A percentile compares a stretch with the other conserved stretches of the same genome.
Evolutionary conservation across 768 basidiomycete genomes (phyloP).

Genomic region (Phylloporus sp.): DNA sequence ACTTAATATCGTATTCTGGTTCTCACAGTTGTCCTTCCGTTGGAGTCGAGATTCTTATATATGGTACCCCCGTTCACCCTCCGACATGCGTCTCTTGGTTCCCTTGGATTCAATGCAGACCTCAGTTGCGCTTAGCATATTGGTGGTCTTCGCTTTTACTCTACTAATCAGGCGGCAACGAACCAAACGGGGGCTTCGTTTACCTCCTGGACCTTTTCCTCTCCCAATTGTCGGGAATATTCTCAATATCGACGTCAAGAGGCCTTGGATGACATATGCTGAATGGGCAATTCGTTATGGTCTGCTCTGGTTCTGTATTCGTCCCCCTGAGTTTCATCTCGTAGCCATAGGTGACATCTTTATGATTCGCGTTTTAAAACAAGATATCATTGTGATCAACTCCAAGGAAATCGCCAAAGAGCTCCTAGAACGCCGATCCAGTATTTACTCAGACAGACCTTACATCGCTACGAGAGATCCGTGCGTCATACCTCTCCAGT

Average conservation of each 20-base stretch:
- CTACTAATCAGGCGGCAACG: constrained; percentile 4
- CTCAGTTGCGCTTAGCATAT: neutral
- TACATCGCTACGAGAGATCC: constrained; percentile 10
- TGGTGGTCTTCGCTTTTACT: neutral
- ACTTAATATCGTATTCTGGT: too few relatives aligned
- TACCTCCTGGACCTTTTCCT: constrained; percentile 16
- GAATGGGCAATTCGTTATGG: constrained; percentile 18
- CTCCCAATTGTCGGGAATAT: constrained; percentile 17
- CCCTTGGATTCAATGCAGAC: neutral
- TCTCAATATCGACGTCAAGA: constrained; percentile 12
- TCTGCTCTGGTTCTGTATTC: neutral
- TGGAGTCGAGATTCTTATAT: neutral
- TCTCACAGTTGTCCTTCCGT: neutral
- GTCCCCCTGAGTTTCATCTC: neutral
- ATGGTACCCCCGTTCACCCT: neutral
- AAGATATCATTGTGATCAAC: constrained; percentile 25
- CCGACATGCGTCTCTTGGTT: neutral
- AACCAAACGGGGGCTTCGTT: neutral
- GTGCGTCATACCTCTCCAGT: constrained; percentile 1
- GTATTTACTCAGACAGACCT: constrained; percentile 27
- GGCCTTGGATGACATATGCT: constrained; percentile 20
- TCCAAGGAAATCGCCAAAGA: constrained; percentile 25
- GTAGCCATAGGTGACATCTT: constrained; percentile 15
- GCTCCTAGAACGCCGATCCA: constrained; percentile 24
- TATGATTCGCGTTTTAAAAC: constrained; percentile 17